phyloP scores from a whole-genome alignment of 495 filamentous ascomycete genomes.

The Chlorociboria aeruginascens region DNA sequence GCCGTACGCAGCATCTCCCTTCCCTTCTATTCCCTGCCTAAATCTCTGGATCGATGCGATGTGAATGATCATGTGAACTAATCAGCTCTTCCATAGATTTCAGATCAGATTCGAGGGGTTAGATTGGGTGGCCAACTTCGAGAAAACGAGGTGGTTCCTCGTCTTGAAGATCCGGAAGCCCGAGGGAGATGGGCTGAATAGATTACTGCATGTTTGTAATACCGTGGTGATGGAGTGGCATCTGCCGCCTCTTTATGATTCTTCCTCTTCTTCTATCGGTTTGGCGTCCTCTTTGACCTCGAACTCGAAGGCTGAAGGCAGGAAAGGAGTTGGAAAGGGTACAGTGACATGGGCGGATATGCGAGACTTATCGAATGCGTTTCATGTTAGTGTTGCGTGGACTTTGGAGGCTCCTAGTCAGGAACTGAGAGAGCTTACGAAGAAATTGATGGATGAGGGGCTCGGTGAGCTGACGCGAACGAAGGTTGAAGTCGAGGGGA shows the following conservation, averaged over 20 bases:
- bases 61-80: slow-evolving; percentile 1
- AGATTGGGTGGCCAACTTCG: slow-evolving; percentile 61
- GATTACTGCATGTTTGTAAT: slow-evolving; percentile 56
- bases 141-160: slow-evolving; percentile 76
- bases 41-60: background rate
- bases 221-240: slow-evolving; percentile 39
- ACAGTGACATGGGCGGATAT: slow-evolving; percentile 3
- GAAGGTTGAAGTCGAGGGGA: slow-evolving; percentile 30
- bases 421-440: slow-evolving; percentile 24
- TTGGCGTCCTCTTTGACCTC: background rate
- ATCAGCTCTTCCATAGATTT: slow-evolving; percentile 35
- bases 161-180: slow-evolving; percentile 49
- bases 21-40: background rate
- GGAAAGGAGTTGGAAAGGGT: background rate
- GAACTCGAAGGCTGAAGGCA: background rate
- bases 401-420: slow-evolving; percentile 35
- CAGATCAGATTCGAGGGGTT: slow-evolving; percentile 30
- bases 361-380: slow-evolving; percentile 38
- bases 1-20: slow-evolving; percentile 27
- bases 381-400: slow-evolving; percentile 82
- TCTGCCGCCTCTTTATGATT: slow-evolving; percentile 62
- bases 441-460: slow-evolving; percentile 16
- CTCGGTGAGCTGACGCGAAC: slow-evolving; percentile 17
- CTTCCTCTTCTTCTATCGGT: slow-evolving; percentile 5
- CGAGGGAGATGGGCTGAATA: slow-evolving; percentile 34